Evolutionary conservation across 805 yeast genomes (phyloP).

Genomic region (Kuraishia molischiana): DNA sequence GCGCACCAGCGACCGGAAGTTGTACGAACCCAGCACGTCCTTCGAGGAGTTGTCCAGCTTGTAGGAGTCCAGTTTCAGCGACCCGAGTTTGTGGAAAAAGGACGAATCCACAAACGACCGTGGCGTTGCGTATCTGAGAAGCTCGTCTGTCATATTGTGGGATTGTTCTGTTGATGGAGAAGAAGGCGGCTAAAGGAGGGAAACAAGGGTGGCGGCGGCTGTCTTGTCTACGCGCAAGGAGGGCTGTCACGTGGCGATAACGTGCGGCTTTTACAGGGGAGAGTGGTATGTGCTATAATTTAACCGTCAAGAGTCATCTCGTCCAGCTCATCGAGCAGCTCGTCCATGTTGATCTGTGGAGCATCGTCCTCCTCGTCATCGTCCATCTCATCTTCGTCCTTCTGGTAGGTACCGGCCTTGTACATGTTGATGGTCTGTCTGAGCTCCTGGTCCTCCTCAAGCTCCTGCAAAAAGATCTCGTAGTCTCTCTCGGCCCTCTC

Average conservation of each 20-base stretch:
- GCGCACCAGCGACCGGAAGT: slow-evolving; percentile 16
- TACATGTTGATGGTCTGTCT: slow-evolving; percentile 86
- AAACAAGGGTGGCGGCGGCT: too few relatives aligned
- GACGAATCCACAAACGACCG: slow-evolving; percentile 79
- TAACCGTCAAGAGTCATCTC: slow-evolving; percentile 75
- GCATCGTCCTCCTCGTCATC: slow-evolving; percentile 63
- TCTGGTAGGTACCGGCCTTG: slow-evolving; percentile 40
- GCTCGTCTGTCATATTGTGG: too few relatives aligned
- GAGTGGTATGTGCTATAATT: too few relatives aligned
- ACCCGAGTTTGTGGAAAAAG: slow-evolving; percentile 70
- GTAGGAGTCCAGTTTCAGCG: slow-evolving; percentile 61
- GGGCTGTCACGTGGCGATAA: too few relatives aligned
- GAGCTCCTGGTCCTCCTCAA: slow-evolving; percentile 93
- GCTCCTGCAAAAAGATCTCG: slow-evolving; percentile 90
- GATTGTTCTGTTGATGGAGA: too few relatives aligned
- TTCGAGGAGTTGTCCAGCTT: slow-evolving; percentile 47
- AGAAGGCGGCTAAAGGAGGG: too few relatives aligned
- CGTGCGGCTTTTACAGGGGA: too few relatives aligned
- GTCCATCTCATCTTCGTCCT: slow-evolving; percentile 30
- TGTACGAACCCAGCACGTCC: slow-evolving; percentile 30
- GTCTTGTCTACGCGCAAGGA: too few relatives aligned
- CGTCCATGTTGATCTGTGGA: slow-evolving; percentile 85
- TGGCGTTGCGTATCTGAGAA: slow-evolving; percentile 40
- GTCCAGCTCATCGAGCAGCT: slow-evolving; percentile 88
- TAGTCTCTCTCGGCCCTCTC: slow-evolving; percentile 93